A percentile compares a stretch with the other conserved stretches of the same genome.
Evolutionary conservation across 257 asterid species (phyloP).

Genomic region (Galeopsis tetrahit): DNA sequence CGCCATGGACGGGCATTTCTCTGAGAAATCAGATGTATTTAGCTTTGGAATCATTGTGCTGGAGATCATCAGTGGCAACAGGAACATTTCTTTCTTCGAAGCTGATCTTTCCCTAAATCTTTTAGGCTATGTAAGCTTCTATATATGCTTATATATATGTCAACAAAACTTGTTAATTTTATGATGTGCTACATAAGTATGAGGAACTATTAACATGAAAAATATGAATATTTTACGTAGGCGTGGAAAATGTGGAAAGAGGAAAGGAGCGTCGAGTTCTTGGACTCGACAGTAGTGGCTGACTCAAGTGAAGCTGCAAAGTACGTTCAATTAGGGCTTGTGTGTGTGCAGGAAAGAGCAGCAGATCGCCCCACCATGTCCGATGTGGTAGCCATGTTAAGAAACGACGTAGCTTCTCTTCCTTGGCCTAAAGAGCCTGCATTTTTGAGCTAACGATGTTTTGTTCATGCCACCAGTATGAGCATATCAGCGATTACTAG

Average conservation of each 20-base stretch:
- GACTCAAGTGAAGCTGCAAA: slow-evolving; percentile 2
- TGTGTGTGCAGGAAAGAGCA: slow-evolving; percentile 25
- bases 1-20: slow-evolving; percentile 47
- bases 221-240: not conserved
- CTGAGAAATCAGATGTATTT: slow-evolving; percentile 53
- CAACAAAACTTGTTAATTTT: too few species aligned
- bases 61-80: slow-evolving; percentile 58
- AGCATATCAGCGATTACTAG: too few species aligned
- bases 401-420: slow-evolving; percentile 5
- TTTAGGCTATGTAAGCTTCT: slow-evolving; percentile 26
- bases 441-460: slow-evolving; percentile 9
- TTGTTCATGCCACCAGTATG: not conserved
- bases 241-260: slow-evolving; percentile 34
- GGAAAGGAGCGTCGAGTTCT: slow-evolving; percentile 23
- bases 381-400: slow-evolving; percentile 20
- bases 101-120: slow-evolving; percentile 25
- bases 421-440: slow-evolving; percentile 30
- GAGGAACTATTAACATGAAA: too few species aligned
- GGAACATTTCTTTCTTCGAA: slow-evolving; percentile 37
- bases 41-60: slow-evolving; percentile 53
- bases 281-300: slow-evolving; percentile 14
- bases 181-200: too few species aligned
- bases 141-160: too few species aligned
- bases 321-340: slow-evolving; percentile 16
- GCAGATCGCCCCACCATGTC: slow-evolving; percentile 27